phyloP scores from a whole-genome alignment of 441 rosid species.

The Gossypium gossypioides region DNA sequence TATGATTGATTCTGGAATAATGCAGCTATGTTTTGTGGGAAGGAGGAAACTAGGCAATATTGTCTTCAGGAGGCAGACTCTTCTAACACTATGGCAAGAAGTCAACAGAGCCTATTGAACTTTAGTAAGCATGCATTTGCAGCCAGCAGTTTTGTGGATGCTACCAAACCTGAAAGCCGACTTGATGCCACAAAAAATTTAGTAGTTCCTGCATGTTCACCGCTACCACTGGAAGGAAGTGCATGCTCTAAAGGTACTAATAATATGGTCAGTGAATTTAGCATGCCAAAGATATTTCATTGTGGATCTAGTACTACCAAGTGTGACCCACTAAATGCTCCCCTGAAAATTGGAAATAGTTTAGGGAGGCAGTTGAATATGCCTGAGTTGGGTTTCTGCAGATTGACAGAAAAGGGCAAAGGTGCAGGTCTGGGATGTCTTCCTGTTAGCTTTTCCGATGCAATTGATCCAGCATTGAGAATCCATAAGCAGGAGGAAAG shows the following conservation, averaged over 20 bases:
- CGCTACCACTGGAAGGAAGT: conserved; percentile 16
- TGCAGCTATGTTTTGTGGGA: conserved; percentile 25
- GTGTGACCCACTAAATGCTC: conserved; percentile 11
- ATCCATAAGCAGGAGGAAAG: conserved; percentile 20
- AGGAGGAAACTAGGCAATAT: conserved; percentile 21
- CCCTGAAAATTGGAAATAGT: conserved; percentile 15
- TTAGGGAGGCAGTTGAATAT: conserved; percentile 16
- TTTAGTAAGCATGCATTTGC: conserved; percentile 15
- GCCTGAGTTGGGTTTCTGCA: conserved; percentile 23
- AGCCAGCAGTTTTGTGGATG: conserved; percentile 6
- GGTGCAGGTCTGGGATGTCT: conserved; percentile 18
- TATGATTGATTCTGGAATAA: conserved; percentile 19
- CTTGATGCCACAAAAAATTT: conserved; percentile 13
- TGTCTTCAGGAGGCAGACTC: conserved; percentile 17
- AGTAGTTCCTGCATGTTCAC: conserved; percentile 10
- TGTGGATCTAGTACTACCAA: conserved; percentile 25
- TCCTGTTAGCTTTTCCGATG: conserved; percentile 13
- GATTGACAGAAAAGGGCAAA: conserved; percentile 24
- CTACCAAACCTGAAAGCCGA: conserved; percentile 10
- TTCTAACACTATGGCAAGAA: conserved; percentile 14
- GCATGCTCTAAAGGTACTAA: conserved; percentile 10
- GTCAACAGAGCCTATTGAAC: conserved; percentile 23
- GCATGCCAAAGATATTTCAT: conserved; percentile 15
- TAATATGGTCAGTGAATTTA: conserved; percentile 9
- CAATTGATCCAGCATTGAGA: conserved; percentile 21